phyloP scores from a whole-genome alignment of 176 grass and related monocot genomes.

The Ampelocalamus luodianensis region DNA sequence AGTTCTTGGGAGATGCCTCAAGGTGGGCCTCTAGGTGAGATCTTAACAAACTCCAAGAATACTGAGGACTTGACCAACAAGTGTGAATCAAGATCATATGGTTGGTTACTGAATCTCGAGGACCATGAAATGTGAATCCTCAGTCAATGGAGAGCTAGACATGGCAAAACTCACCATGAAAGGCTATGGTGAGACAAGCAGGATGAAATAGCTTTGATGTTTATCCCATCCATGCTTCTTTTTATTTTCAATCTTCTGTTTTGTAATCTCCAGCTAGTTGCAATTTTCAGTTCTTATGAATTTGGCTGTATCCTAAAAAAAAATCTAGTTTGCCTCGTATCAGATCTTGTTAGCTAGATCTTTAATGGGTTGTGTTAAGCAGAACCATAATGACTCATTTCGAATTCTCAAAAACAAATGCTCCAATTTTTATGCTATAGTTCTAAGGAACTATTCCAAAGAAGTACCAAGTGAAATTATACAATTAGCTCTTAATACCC shows the following conservation, averaged over 20 bases:
- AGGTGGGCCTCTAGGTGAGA: conserved; percentile 75
- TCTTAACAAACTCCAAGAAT: conserved; percentile 65
- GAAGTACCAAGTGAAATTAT: neutral
- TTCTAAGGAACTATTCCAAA: neutral
- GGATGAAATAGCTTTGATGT: conserved; percentile 28
- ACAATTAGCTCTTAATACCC: neutral
- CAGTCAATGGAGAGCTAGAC: neutral
- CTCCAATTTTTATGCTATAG: too few species aligned
- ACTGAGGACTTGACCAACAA: conserved; percentile 38
- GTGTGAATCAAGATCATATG: conserved; percentile 50
- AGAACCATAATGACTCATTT: neutral
- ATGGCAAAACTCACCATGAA: conserved; percentile 15
- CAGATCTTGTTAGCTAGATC: conserved; percentile 16
- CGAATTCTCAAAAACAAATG: neutral
- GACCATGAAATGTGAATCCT: conserved; percentile 43
- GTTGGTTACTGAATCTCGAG: conserved; percentile 55
- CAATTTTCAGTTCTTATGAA: conserved; percentile 39
- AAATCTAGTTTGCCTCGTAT: conserved; percentile 7
- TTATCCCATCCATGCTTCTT: conserved; percentile 6
- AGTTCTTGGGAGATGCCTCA: conserved; percentile 63
- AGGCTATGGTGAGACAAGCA: conserved; percentile 10
- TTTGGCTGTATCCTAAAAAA: conserved; percentile 37
- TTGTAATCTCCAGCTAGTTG: conserved; percentile 38
- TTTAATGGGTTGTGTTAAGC: neutral
- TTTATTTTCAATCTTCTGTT: conserved; percentile 14